A percentile compares a stretch with the other conserved stretches of the same genome.
Evolutionary conservation across 495 filamentous ascomycete species (phyloP).

Genomic region (Tuber brumale): DNA sequence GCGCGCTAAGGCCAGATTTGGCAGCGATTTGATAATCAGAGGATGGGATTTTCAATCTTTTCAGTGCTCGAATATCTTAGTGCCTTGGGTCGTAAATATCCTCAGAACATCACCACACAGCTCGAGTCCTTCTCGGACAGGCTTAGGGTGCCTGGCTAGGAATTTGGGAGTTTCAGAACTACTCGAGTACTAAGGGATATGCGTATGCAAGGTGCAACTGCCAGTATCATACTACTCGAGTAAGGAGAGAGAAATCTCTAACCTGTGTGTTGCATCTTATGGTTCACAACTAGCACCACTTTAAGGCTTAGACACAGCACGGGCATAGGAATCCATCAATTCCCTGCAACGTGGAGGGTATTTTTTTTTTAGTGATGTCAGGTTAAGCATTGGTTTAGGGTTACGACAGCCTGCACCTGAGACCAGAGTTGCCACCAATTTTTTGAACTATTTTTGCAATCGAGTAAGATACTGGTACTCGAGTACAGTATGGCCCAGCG

Average conservation of each 20-base stretch:
- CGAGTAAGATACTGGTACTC: neutral
- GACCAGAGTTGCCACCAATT: neutral
- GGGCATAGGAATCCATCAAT: neutral
- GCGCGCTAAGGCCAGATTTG: neutral
- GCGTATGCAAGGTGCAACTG: neutral
- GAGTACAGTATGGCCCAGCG: neutral
- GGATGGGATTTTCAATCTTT: neutral
- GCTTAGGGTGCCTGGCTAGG: neutral
- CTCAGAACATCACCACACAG: neutral
- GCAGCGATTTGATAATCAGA: neutral
- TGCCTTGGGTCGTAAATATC: neutral
- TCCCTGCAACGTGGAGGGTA: neutral
- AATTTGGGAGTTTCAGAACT: neutral
- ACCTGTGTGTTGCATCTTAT: neutral
- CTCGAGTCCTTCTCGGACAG: neutral
- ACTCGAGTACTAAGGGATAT: neutral
- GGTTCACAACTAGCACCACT: neutral
- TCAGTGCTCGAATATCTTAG: neutral
- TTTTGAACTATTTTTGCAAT: neutral
- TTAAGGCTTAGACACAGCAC: neutral
- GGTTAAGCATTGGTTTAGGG: conserved; percentile 1
- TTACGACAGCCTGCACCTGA: neutral
- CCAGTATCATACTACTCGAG: too few relatives aligned
- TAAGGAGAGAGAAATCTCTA: neutral
- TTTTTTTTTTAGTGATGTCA: neutral